Conservation (phyloP, 495 filamentous ascomycete genomes). For the Darksidea phi region DNA sequence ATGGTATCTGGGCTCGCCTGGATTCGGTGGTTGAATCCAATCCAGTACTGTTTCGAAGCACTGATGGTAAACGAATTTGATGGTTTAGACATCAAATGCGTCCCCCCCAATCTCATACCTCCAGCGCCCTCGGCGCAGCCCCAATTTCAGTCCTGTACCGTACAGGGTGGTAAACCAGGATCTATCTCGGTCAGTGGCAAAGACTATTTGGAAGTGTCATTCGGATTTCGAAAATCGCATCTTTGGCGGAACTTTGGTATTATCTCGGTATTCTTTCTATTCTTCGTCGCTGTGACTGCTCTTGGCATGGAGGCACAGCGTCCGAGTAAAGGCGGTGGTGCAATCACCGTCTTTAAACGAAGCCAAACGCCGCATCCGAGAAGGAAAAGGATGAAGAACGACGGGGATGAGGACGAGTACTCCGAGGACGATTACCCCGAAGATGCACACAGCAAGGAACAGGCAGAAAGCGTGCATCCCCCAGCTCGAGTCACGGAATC, state of each 20-base stretch:
- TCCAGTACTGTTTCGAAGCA: constrained; percentile 47
- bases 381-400: constrained; percentile 9
- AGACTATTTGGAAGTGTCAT: constrained; percentile 18
- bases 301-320: neutral
- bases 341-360: neutral
- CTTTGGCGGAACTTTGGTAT: constrained; percentile 39
- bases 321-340: neutral
- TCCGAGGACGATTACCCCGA: constrained; percentile 30
- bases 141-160: constrained; percentile 25
- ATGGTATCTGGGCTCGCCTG: constrained; percentile 53
- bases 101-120: constrained; percentile 10
- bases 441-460: constrained; percentile 6
- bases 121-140: constrained; percentile 7
- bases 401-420: constrained; percentile 19
- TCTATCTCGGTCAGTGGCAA: constrained; percentile 29
- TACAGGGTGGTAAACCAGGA: constrained; percentile 21
- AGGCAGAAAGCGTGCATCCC: constrained; percentile 5
- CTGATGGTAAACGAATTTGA: constrained; percentile 50
- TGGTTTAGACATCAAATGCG: constrained; percentile 28
- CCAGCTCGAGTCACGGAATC: constrained; percentile 20
- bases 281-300: constrained; percentile 24
- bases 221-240: constrained; percentile 23
- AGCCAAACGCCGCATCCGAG: constrained; percentile 13
- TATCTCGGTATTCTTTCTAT: constrained; percentile 30
- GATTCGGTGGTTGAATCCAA: constrained; percentile 47